phyloP scores from a whole-genome alignment of 192 early-diverging fungal species.

The Podila minutissima region DNA sequence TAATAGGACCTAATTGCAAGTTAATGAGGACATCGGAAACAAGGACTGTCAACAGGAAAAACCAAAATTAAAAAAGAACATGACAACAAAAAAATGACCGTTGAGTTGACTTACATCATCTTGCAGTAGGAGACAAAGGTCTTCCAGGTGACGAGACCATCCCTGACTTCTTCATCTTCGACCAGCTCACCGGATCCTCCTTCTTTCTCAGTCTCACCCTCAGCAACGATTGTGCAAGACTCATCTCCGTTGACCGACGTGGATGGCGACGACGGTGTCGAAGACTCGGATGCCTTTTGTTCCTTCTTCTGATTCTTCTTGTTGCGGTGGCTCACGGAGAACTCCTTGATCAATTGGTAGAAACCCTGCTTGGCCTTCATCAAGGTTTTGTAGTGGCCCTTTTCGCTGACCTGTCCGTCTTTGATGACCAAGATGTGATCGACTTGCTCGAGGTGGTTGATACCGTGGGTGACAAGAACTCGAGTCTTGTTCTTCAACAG shows the following conservation, averaged over 20 bases:
- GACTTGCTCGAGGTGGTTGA: slow-evolving; percentile 74
- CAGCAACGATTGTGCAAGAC: slow-evolving; percentile 35
- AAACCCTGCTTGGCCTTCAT: slow-evolving; percentile 69
- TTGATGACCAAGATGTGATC: slow-evolving; percentile 77
- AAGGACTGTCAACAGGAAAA: too few relatives aligned
- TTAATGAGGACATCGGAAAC: neutral
- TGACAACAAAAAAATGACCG: neutral
- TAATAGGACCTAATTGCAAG: slow-evolving; percentile 17
- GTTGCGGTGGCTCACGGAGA: slow-evolving; percentile 18
- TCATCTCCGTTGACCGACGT: slow-evolving; percentile 23
- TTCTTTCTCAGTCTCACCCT: slow-evolving; percentile 37
- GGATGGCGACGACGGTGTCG: slow-evolving; percentile 23
- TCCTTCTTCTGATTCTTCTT: slow-evolving; percentile 30
- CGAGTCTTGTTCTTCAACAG: slow-evolving; percentile 82
- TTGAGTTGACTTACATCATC: slow-evolving; percentile 38
- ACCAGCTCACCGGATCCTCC: slow-evolving; percentile 64
- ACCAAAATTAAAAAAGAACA: neutral
- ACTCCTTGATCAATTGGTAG: slow-evolving; percentile 76
- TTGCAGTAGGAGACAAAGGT: slow-evolving; percentile 82
- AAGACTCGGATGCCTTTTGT: slow-evolving; percentile 16
- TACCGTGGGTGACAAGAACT: slow-evolving; percentile 83
- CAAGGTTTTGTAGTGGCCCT: slow-evolving; percentile 70
- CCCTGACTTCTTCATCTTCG: slow-evolving; percentile 81
- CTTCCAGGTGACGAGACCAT: slow-evolving; percentile 74
- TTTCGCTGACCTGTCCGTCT: slow-evolving; percentile 74